phyloP scores from a whole-genome alignment of 2,329 filamentous ascomycete species.

The Colletotrichum horii region DNA sequence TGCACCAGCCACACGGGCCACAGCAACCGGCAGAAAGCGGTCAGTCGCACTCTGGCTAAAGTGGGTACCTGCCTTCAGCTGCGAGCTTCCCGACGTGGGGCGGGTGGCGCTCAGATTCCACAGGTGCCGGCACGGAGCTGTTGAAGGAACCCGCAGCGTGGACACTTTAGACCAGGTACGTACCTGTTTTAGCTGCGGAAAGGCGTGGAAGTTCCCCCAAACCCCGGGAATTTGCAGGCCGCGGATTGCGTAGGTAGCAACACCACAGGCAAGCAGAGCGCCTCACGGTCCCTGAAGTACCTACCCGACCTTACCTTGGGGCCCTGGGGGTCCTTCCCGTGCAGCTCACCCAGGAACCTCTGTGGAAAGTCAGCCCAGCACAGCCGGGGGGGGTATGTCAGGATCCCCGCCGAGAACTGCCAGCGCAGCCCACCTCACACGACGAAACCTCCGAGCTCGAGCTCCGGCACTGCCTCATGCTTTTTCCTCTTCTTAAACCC shows the following conservation, averaged over 20 bases:
- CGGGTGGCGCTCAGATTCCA: constrained; percentile 4
- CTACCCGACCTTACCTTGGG: neutral
- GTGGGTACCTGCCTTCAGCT: neutral
- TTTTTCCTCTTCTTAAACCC: neutral
- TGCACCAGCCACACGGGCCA: constrained; percentile 16
- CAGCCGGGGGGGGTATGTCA: constrained; percentile 17
- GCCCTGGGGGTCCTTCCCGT: neutral
- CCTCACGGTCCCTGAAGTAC: neutral
- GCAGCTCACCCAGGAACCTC: neutral
- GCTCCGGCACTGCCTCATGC: constrained; percentile 16
- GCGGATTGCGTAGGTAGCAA: neutral
- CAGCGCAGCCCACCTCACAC: constrained; percentile 15
- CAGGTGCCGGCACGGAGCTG: neutral
- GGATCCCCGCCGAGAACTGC: constrained; percentile 14
- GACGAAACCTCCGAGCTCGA: constrained; percentile 16
- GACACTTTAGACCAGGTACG: neutral
- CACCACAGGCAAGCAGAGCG: neutral
- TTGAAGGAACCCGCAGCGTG: neutral
- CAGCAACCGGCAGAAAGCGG: constrained; percentile 19
- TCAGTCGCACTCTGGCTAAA: neutral
- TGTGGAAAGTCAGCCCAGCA: neutral
- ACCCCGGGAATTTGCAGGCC: neutral
- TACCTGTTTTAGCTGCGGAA: neutral
- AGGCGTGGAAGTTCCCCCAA: neutral
- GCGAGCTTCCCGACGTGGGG: neutral